Conservation (phyloP, 2,329 filamentous ascomycete species). For the Xylariaceae sp. region DNA sequence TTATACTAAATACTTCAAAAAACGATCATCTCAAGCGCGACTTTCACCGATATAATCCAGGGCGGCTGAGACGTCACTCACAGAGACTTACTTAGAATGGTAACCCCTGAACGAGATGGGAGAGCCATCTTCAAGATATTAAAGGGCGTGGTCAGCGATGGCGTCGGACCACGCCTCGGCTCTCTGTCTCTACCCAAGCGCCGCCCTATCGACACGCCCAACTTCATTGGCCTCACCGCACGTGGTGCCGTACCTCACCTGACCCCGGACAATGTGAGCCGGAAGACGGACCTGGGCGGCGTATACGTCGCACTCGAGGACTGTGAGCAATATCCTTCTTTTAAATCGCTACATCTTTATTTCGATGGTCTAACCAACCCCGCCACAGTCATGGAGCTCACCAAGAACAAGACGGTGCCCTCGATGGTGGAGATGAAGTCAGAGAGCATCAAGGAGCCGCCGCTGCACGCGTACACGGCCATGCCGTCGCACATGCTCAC, state of each 20-base stretch:
- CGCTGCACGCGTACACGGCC: slow-evolving; percentile 71
- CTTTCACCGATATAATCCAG: too few relatives aligned
- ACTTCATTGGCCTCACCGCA: slow-evolving; percentile 74
- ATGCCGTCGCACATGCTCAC: slow-evolving; percentile 61
- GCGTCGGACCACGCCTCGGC: slow-evolving; percentile 58
- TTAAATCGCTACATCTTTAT: not conserved
- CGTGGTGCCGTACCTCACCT: slow-evolving; percentile 83
- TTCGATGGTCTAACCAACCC: slow-evolving; percentile 1
- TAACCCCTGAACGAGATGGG: slow-evolving; percentile 13
- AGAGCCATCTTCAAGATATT: slow-evolving; percentile 44
- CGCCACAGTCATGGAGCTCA: slow-evolving; percentile 47
- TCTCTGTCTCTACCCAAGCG: slow-evolving; percentile 57
- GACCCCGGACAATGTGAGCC: slow-evolving; percentile 73
- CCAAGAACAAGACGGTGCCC: slow-evolving; percentile 37
- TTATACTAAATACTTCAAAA: too few relatives aligned
- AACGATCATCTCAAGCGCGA: too few relatives aligned
- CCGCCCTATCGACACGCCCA: slow-evolving; percentile 71
- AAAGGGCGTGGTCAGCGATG: slow-evolving; percentile 35
- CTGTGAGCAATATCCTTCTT: too few relatives aligned
- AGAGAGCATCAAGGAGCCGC: slow-evolving; percentile 38
- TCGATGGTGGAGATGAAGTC: slow-evolving; percentile 42
- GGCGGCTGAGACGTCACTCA: too few relatives aligned
- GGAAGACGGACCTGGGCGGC: slow-evolving; percentile 59
- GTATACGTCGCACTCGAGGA: slow-evolving; percentile 86
- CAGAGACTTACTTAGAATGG: slow-evolving; percentile 8